A percentile compares a stretch with the other conserved stretches of the same genome.
Evolutionary conservation across 805 yeast species (phyloP).

Genomic region (Lachancea nothofagi): DNA sequence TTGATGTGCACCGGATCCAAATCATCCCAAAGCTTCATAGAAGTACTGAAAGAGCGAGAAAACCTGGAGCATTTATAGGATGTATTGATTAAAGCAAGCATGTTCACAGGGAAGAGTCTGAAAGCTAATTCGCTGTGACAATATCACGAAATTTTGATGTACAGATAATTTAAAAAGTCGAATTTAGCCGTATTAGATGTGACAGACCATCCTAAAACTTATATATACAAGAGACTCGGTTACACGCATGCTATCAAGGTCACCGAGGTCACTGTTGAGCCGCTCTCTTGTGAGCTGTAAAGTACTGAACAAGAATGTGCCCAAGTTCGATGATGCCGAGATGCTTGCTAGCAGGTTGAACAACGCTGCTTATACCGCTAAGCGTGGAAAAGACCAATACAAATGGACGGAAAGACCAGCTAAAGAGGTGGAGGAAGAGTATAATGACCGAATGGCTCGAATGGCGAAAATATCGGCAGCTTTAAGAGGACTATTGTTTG

Average conservation of each 20-base stretch:
- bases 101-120: no score
- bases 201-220: no score
- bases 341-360: constrained; percentile 26
- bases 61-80: background rate
- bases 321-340: constrained; percentile 34
- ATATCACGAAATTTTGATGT: no score
- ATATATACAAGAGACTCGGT: background rate
- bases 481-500: constrained; percentile 37
- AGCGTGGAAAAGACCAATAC: constrained; percentile 17
- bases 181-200: no score
- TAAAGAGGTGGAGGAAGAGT: constrained; percentile 16
- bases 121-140: no score
- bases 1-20: constrained; percentile 40
- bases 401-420: constrained; percentile 22
- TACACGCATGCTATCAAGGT: background rate
- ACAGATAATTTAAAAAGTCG: no score
- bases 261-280: background rate
- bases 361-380: constrained; percentile 26
- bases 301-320: constrained; percentile 17
- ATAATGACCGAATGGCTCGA: constrained; percentile 35
- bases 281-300: constrained; percentile 1
- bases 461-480: constrained; percentile 42
- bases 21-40: constrained; percentile 7
- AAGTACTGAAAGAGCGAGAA: background rate
- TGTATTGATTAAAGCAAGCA: no score